These are phyloP conservation scores for Alternaria atra DNA, from an alignment of 2,329 filamentous ascomycete genomes.

Conservation along the genomic window DNA sequence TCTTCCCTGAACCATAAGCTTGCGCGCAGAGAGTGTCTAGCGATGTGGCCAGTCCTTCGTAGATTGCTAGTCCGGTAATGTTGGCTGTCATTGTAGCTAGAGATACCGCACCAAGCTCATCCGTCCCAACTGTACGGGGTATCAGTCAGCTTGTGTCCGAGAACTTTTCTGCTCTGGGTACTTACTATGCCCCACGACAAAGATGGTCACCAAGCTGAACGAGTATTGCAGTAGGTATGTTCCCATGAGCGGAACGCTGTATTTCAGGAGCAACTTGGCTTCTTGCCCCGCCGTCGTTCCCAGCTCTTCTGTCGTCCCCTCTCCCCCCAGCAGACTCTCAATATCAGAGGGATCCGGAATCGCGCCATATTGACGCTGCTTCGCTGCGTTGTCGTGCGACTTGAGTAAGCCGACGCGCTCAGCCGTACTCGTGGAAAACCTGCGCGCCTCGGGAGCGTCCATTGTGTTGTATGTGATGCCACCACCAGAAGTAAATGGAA, in stretches of 20 bases:
- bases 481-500: slow-evolving; percentile 33
- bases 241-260: slow-evolving; percentile 61
- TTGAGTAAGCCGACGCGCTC: slow-evolving; percentile 38
- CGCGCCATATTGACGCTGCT: slow-evolving; percentile 40
- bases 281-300: slow-evolving; percentile 39
- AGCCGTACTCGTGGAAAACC: slow-evolving; percentile 42
- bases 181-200: slow-evolving; percentile 59
- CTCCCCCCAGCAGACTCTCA: slow-evolving; percentile 36
- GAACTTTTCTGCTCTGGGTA: not conserved
- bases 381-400: slow-evolving; percentile 29
- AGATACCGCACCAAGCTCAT: slow-evolving; percentile 63
- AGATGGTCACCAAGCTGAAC: slow-evolving; percentile 61
- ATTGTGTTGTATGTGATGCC: slow-evolving; percentile 33
- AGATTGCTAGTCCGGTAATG: slow-evolving; percentile 62
- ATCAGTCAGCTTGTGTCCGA: not conserved
- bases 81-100: slow-evolving; percentile 64
- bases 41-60: slow-evolving; percentile 62
- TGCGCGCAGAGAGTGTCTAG: slow-evolving; percentile 63
- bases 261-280: slow-evolving; percentile 50
- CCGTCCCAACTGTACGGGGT: slow-evolving; percentile 52
- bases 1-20: slow-evolving; percentile 61
- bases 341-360: slow-evolving; percentile 37
- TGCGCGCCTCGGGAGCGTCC: slow-evolving; percentile 43
- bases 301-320: slow-evolving; percentile 32
- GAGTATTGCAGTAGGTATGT: slow-evolving; percentile 65